A percentile compares a stretch with the other conserved stretches of the same genome.
Conservation (phyloP, 2,329 filamentous ascomycete genomes). For the Penicillium paneum region DNA sequence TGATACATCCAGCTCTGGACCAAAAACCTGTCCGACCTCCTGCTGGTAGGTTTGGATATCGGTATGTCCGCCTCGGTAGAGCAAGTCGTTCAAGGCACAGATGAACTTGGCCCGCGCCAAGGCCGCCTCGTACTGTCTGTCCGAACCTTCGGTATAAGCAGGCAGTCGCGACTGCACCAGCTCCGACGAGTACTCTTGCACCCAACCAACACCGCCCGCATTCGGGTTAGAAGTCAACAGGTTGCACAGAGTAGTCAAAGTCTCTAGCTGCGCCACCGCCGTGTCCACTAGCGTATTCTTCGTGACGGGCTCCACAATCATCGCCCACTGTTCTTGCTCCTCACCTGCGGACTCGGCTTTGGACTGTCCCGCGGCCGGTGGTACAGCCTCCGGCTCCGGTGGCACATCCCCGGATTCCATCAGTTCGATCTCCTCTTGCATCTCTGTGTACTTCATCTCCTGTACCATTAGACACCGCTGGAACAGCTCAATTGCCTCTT, state of each 20-base stretch:
- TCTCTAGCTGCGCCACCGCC: slow-evolving; percentile 60
- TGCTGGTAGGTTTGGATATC: slow-evolving; percentile 53
- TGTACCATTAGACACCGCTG: slow-evolving; percentile 56
- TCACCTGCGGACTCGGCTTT: slow-evolving; percentile 16
- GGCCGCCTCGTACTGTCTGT: slow-evolving; percentile 50
- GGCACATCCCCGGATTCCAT: slow-evolving; percentile 31
- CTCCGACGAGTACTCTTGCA: slow-evolving; percentile 55
- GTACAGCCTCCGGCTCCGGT: slow-evolving; percentile 6
- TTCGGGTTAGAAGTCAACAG: slow-evolving; percentile 44
- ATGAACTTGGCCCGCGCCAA: slow-evolving; percentile 58
- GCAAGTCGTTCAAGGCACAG: slow-evolving; percentile 54
- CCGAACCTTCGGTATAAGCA: slow-evolving; percentile 48
- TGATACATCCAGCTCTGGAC: slow-evolving; percentile 39
- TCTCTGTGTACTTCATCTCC: slow-evolving; percentile 48
- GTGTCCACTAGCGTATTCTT: slow-evolving; percentile 65
- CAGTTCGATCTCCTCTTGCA: slow-evolving; percentile 42
- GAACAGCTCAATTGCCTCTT: slow-evolving; percentile 61
- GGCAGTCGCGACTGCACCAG: slow-evolving; percentile 55
- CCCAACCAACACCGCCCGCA: slow-evolving; percentile 50
- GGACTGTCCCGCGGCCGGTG: slow-evolving; percentile 9
- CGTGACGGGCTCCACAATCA: slow-evolving; percentile 64
- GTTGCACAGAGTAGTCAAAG: slow-evolving; percentile 51
- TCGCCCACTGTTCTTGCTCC: slow-evolving; percentile 60
- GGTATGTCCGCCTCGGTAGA: slow-evolving; percentile 52
- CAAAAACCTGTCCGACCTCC: slow-evolving; percentile 43